phyloP scores from a whole-genome alignment of 2,329 filamentous ascomycete species.

The Arthrobotrys entomopaga region DNA sequence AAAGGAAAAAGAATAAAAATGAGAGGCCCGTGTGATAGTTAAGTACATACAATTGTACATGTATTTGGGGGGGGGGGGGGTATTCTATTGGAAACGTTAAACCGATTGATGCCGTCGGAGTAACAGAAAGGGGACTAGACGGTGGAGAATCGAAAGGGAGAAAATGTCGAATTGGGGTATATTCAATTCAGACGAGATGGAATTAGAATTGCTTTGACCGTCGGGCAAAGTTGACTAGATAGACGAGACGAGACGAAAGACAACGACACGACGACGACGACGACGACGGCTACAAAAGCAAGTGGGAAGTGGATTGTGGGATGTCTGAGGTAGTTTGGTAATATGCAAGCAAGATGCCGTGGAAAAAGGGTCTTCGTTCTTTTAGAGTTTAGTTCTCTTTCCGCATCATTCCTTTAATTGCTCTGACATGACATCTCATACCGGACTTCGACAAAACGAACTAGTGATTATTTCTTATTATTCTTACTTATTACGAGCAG shows the following conservation, averaged over 20 bases:
- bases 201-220: background rate
- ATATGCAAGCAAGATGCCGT: constrained; percentile 52
- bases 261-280: no score
- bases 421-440: constrained; percentile 15
- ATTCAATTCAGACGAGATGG: background rate
- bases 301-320: background rate
- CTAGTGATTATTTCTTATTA: background rate
- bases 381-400: constrained; percentile 33
- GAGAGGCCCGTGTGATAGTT: constrained; percentile 3
- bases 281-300: background rate
- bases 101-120: background rate
- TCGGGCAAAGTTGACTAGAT: background rate
- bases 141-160: background rate
- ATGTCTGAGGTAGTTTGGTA: constrained; percentile 1
- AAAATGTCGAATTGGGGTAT: background rate
- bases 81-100: background rate
- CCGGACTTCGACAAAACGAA: background rate
- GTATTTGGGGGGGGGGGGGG: background rate
- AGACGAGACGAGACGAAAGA: no score
- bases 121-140: background rate
- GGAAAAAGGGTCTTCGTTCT: constrained; percentile 52
- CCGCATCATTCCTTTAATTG: constrained; percentile 8
- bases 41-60: background rate
- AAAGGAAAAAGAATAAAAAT: constrained; percentile 15
- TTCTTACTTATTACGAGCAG: constrained; percentile 9